phyloP scores from a whole-genome alignment of 2,329 filamentous ascomycete species.

The Penicillium oxalicum region DNA sequence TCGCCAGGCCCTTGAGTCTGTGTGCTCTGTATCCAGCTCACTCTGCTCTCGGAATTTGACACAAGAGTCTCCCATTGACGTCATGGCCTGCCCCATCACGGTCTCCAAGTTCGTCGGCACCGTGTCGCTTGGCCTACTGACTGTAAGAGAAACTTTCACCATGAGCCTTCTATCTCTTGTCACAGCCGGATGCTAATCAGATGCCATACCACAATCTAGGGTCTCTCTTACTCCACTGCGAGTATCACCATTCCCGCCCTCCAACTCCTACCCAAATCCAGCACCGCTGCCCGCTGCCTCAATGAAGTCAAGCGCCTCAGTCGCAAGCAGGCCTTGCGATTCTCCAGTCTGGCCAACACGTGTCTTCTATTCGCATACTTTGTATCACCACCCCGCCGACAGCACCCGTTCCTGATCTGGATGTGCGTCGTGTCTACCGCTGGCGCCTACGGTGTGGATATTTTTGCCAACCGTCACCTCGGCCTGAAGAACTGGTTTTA shows the following conservation, averaged over 20 bases:
- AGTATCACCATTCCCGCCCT: conserved; percentile 73
- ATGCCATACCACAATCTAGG: conserved; percentile 47
- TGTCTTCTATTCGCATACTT: conserved; percentile 72
- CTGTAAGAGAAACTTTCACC: conserved; percentile 53
- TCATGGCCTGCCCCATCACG: conserved; percentile 65
- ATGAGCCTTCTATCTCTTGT: neutral
- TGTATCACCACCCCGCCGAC: conserved; percentile 65
- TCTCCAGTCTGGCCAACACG: conserved; percentile 63
- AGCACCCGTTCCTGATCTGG: conserved; percentile 89
- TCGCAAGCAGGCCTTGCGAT: conserved; percentile 58
- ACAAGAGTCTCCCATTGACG: conserved; percentile 14
- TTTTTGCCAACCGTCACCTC: conserved; percentile 64
- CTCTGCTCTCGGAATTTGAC: too few species aligned
- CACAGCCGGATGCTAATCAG: conserved; percentile 6
- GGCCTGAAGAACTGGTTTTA: conserved; percentile 38
- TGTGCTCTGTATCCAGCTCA: too few species aligned
- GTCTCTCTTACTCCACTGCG: conserved; percentile 79
- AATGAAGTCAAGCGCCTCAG: conserved; percentile 59
- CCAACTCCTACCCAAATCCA: conserved; percentile 70
- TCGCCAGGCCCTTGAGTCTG: too few species aligned
- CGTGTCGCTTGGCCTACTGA: conserved; percentile 78
- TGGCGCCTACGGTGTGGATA: conserved; percentile 53
- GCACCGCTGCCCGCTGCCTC: conserved; percentile 64
- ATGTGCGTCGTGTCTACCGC: conserved; percentile 58
- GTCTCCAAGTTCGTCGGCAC: conserved; percentile 90